Evolutionary conservation across 2,329 filamentous ascomycete genomes (phyloP), one percentile per base, ranked within the genome.

Genomic region (Penicillium sp.): DNA sequence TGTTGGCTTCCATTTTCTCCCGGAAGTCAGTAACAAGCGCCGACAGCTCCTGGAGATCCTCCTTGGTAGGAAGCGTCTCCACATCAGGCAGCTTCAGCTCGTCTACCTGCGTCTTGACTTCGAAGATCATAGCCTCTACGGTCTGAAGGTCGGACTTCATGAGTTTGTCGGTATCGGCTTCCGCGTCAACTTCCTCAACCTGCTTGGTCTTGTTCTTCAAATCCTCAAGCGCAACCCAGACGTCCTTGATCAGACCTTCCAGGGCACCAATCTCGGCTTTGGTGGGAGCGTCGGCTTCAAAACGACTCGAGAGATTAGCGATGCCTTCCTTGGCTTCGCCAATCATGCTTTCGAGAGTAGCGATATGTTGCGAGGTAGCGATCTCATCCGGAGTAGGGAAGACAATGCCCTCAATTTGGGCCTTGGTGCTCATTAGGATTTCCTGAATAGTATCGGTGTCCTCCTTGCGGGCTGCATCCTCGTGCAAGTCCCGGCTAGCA

Each of bases 401-500:
- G 5, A 75, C 85, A 51, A 96, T 85, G 59, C 96, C 92, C 59
- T 97, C 94, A 10, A 98, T 80, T 49, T 90, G 90, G 5, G 89
- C 87, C 73, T 97, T 97, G 35, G 92, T 93, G 72, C 96, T 96
- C 43, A 89, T 87, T 13, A 98, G 82, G 50, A 98, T 87, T 0
- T 90, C 96, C 75, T 97, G 94, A 59, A 98, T 93, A 11, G 92
- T 92, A 61, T 94, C 87, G 0, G 93, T 91, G 67, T 98, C 93
- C 65, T 96, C 92, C 71, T 91, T 91, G 35, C 83, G 87, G 6
- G 89, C 87, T 2, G 82, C 73, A 39, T 87, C 86, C 50, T 83
- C 81, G 14, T 77, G 71, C 11, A 66, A 62, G n/a, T 58, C 63
- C 11, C 77, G 77, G n/a, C 78, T 72, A 65, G 81, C 67, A 66